Evolutionary conservation across 768 basidiomycete genomes (phyloP).

Genomic region (Mycena epipterygia): DNA sequence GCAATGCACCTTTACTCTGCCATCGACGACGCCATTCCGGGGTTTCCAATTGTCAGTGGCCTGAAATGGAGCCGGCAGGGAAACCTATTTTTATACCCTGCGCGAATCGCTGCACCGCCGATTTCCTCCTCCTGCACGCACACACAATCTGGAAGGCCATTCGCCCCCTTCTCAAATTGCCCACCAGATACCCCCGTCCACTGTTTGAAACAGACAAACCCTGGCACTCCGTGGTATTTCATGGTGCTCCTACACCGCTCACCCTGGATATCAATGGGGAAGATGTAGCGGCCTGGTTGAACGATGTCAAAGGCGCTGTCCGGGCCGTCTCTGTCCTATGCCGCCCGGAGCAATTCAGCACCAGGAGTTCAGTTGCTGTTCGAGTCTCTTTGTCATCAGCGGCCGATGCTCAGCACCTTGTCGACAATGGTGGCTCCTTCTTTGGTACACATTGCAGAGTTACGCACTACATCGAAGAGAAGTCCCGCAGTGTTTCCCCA

Average conservation of each 20-base stretch:
- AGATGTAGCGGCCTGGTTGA: neutral
- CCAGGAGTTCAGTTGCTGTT: neutral
- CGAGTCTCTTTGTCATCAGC: neutral
- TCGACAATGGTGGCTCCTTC: neutral
- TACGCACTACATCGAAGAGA: neutral
- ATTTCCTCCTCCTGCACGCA: neutral
- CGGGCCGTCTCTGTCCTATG: neutral
- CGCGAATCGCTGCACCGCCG: neutral
- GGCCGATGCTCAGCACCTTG: neutral
- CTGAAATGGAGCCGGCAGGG: neutral
- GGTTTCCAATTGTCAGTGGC: neutral
- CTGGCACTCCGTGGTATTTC: neutral
- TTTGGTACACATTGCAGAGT: neutral
- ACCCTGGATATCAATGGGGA: neutral
- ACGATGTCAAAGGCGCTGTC: neutral
- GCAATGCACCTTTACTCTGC: neutral
- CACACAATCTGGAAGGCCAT: neutral
- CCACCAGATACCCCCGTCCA: neutral
- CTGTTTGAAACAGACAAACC: neutral
- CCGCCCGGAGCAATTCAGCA: neutral
- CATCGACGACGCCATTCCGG: neutral
- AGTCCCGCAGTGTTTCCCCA: too few relatives aligned
- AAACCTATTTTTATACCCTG: neutral
- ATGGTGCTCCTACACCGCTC: neutral
- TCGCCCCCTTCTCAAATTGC: neutral